Base-by-base conservation (phyloP, 768 basidiomycete genomes). In the Mycena crocata region DNA sequence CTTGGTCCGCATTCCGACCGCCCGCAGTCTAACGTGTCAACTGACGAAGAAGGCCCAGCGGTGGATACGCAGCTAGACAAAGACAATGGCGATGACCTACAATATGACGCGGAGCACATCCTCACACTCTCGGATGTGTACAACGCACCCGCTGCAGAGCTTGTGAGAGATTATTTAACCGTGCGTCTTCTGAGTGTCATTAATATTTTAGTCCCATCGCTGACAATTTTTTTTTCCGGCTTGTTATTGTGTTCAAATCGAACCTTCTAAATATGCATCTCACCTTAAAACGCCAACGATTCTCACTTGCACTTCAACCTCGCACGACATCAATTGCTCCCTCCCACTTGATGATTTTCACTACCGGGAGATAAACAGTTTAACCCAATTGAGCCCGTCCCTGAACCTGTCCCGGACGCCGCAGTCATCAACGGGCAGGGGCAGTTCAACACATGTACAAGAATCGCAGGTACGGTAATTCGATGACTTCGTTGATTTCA, bases 321-420 rank as follows among this genome's bases (percentile, higher is more conserved):
- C 40, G 13, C 19, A 37, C 37, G 9, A 37, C 9, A 9, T 42
- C 40, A n/a, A 14, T 42, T n/a, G 40, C n/a, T 42, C 19, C 17
- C 17, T 42, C 40, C 14, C 40, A 19, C 19, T 12, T 42, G 40
- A 10, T 5, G 10, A 13, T 51, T 17, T 19, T n/a, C n/a, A n/a
- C n/a, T n/a, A n/a, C n/a, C n/a, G n/a, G n/a, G n/a, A 17, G 5
- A 7, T 26, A 2, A 34, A 10, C 44, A 64, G 69, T 32, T 44
- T 8, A 48, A 66, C 32, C 48, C 64, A 9, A 63, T 39, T 24
- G 67, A 66, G 48, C 61, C 64, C 0, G 74, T 76, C 23, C 77
- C 79, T 14, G 79, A 81, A 61, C 80, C 82, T 40, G 77, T 79
- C 23, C 78, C 82, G 72, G 81, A 80, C 75, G 74, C 66, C 67